Base-by-base conservation (phyloP, 352 stramenopile genomes). In the Bremia lactucae region DNA sequence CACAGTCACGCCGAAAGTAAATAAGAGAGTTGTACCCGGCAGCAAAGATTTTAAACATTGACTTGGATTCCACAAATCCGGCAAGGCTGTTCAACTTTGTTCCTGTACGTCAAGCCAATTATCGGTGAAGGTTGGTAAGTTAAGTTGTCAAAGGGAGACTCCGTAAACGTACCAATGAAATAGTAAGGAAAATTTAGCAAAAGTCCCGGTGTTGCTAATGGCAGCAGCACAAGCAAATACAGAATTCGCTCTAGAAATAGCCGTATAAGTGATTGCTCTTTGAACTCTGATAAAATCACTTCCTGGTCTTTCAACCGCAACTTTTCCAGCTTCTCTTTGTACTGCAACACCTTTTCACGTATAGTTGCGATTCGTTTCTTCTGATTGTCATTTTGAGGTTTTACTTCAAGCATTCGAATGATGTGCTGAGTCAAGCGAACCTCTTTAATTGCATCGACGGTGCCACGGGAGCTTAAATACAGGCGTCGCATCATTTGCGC, bases 1-100 rank as follows among this genome's bases (percentile, higher is more conserved):
- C 4, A 33, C 28, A 33, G 4, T 33, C n/a, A n/a, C n/a, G n/a
- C n/a, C n/a, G n/a, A 2, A 23, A 28, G 29, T 62, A 31, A 57
- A 41, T 20, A 35, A 10, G 52, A 26, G 7, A 15, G 2, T 54
- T 72, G 51, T 67, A 84, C 72, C 18, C 61, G 6, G 65, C 69
- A 9, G 68, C 72, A 39, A 84, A 80, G 43, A 85, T 83, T 56
- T 87, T 87, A 49, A 85, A 85, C 72, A 85, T 84, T 3, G 69
- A 83, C 55, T 72, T 78, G 16, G 72, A 87, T 55, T 87, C 72
- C 35, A 78, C 61, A 26, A 71, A 85, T 6, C 75, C 75, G 3
- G 75, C 75, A 2, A 77, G 39, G 23, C 49, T 71, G 42, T 87
- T 87, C 42, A 87, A 60, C 42, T 87, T 87, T 19, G 50, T 68